A percentile compares a stretch with the other conserved stretches of the same genome.
Conservation (phyloP, 2,329 filamentous ascomycete species). For the Pseudogymnoascus sp. region DNA sequence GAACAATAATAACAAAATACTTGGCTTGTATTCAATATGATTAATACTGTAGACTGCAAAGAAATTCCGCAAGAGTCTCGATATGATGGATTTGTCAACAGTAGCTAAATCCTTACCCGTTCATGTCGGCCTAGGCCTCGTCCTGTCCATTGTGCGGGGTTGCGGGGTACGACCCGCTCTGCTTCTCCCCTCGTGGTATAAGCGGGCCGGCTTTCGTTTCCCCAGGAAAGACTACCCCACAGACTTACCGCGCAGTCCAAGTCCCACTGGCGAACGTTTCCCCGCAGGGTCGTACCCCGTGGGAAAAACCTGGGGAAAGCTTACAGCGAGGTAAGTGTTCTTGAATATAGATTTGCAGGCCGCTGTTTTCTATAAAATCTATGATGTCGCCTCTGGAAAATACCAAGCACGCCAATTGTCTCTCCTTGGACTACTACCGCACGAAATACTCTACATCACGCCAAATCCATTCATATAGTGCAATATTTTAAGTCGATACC, state of each 20-base stretch:
- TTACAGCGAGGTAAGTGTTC: background rate
- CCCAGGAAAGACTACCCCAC: background rate
- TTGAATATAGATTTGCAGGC: background rate
- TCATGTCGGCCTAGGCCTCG: background rate
- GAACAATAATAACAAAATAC: background rate
- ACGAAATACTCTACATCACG: background rate
- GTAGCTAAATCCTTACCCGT: background rate
- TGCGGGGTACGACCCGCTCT: background rate
- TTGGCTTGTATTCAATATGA: background rate
- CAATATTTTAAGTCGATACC: background rate
- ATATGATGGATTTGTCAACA: background rate
- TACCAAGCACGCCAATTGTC: background rate
- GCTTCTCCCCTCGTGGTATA: background rate
- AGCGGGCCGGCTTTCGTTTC: background rate
- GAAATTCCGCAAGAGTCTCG: background rate
- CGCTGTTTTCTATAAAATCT: background rate
- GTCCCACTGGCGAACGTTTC: background rate
- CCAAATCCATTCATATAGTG: background rate
- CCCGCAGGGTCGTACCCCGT: background rate
- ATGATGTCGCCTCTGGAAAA: background rate
- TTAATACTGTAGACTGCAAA: background rate
- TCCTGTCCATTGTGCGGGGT: background rate
- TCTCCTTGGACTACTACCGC: background rate
- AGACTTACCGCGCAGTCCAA: background rate
- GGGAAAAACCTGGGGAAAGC: background rate